Evolutionary conservation across 164 flowering plant genomes (phyloP).

Genomic region (Liquidambar formosana): DNA sequence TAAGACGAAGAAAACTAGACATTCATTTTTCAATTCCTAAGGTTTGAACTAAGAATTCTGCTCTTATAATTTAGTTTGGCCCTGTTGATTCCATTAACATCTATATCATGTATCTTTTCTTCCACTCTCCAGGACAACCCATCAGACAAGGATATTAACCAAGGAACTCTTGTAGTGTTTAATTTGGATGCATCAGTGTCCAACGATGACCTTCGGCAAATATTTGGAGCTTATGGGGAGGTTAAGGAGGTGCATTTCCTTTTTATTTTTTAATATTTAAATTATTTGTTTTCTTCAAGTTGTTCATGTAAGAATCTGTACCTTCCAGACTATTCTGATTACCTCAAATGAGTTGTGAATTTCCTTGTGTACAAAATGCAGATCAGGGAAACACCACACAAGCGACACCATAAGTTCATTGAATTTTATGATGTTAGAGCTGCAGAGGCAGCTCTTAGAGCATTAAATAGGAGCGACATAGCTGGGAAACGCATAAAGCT

Average conservation of each 20-base stretch:
- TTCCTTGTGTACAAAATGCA: constrained; percentile 31
- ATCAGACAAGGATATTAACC: constrained; percentile 94
- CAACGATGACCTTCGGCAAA: constrained; percentile 83
- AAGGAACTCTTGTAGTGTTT: constrained; percentile 94
- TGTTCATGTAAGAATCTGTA: constrained; percentile 3
- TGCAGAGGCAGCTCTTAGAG: constrained; percentile 89
- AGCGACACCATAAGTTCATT: constrained; percentile 91
- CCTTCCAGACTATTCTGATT: constrained; percentile 1
- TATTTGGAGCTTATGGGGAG: constrained; percentile 95
- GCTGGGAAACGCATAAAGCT: constrained; percentile 97
- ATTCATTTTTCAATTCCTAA: constrained; percentile 99
- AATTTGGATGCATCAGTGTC: constrained; percentile 94
- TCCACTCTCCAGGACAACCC: constrained; percentile 76
- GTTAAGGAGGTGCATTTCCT: constrained; percentile 73
- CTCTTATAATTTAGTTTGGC: not conserved
- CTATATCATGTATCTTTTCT: constrained; percentile 7
- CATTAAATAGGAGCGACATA: constrained; percentile 89
- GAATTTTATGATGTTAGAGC: constrained; percentile 97
- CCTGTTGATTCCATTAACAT: constrained; percentile 6
- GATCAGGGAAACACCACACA: constrained; percentile 98
- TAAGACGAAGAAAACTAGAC: constrained; percentile 92
- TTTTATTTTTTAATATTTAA: not conserved
- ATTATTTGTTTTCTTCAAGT: not conserved
- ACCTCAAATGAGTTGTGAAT: constrained; percentile 7
- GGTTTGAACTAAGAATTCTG: constrained; percentile 37